Base-by-base conservation (phyloP, 169 alveolate genomes). In the Plasmodium vinckei region DNA sequence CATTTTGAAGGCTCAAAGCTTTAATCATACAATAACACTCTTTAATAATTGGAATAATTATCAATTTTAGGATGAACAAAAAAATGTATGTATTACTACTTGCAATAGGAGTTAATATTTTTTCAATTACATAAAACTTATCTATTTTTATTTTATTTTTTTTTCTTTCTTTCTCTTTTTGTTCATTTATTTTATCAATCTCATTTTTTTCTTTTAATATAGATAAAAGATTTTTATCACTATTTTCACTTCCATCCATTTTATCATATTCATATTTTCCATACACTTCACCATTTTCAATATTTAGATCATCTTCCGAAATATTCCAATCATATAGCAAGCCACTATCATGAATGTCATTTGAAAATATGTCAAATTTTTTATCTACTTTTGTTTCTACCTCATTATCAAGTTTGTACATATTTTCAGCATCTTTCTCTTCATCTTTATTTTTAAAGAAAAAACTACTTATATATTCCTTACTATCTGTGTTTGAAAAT, bases 181-280 rank as follows among this genome's bases (percentile, higher is more conserved):
- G 47, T 15, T 75, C 88, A 39, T 75, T 75, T 27, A 75, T 63
- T 64, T 75, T 47, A 1, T 75, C 88, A 67, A 75, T 75, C 21
- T 61, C 77, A 13, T 75, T 64, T n/a, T 75, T 75, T 39, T 75
- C 88, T 57, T 57, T 61, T 21, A 75, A 63, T n/a, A 75, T 75
- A 1, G 88, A 7, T 12, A 75, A 46, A 7, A 75, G 63, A 23
- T 75, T 64, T 56, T 44, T 61, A 5, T 64, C 77, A 21, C 69
- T 63, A 47, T n/a, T 39, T 9, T 49, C 70, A n/a, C 0, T 68
- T 61, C 13, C 64, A 23, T 15, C 49, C 77, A 65, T 13, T 56
- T 13, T 13, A 39, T 39, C 44, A 46, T 42, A 27, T 42, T 47
- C 60, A 21, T 15, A 1, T 5, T 27, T 25, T 72, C 44, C 63